These are phyloP conservation scores for Trametes hirsuta DNA, from an alignment of 1,284 basidiomycete genomes.

Conservation along the genomic window DNA sequence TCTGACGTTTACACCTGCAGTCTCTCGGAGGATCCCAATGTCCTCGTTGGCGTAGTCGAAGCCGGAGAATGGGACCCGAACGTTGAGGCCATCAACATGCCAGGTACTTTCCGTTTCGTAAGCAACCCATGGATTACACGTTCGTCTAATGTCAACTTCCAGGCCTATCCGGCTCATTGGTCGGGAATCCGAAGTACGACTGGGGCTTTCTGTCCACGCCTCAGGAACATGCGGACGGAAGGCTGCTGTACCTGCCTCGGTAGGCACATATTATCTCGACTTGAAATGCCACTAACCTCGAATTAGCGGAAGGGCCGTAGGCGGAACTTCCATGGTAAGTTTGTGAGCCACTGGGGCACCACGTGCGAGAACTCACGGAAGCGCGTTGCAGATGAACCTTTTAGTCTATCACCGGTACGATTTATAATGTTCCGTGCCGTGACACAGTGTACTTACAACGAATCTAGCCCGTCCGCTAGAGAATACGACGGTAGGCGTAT, in stretches of 20 bases:
- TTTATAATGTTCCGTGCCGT: no score
- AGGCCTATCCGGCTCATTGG: slow-evolving; percentile 3
- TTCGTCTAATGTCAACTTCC: background rate
- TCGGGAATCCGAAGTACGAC: slow-evolving; percentile 19
- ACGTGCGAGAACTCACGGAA: background rate
- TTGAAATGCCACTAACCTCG: no score
- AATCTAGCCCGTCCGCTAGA: background rate
- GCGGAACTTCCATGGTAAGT: slow-evolving; percentile 20
- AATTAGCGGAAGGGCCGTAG: slow-evolving; percentile 20
- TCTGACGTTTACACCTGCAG: background rate
- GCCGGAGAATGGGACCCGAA: slow-evolving; percentile 32
- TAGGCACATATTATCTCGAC: background rate
- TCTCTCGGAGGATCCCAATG: slow-evolving; percentile 46
- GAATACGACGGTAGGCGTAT: slow-evolving; percentile 19
- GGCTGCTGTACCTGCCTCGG: slow-evolving; percentile 5
- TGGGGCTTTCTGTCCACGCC: slow-evolving; percentile 20
- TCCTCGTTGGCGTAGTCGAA: slow-evolving; percentile 37
- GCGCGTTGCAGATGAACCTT: slow-evolving; percentile 2
- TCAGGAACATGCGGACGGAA: slow-evolving; percentile 14
- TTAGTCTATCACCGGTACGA: background rate
- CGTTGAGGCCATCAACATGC: slow-evolving; percentile 16
- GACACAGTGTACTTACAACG: no score
- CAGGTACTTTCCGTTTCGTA: background rate
- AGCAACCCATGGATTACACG: background rate
- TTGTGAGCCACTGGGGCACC: background rate